Conservation (phyloP, 2,329 filamentous ascomycete genomes). For the Epichloe gansuensis region DNA sequence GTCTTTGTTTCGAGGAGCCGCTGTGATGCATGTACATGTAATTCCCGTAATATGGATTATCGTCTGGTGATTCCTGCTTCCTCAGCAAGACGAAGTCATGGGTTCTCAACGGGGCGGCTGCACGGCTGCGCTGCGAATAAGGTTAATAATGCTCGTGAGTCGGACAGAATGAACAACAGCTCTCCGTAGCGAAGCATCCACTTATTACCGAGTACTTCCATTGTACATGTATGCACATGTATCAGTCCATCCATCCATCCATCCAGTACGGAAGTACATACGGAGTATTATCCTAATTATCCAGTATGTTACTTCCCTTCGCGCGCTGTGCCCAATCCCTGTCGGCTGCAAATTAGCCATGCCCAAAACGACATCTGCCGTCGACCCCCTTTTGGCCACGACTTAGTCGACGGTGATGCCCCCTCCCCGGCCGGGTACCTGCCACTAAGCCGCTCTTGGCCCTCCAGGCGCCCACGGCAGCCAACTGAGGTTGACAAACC, state of each 20-base stretch:
- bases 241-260: neutral
- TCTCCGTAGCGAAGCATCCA: no score
- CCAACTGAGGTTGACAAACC: neutral
- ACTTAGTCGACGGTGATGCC: neutral
- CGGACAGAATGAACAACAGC: no score
- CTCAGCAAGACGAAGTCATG: no score
- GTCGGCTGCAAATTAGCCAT: neutral
- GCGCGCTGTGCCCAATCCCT: neutral
- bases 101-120: no score
- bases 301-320: neutral
- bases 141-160: no score
- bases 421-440: conserved; percentile 2
- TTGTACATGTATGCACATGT: no score
- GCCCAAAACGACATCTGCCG: neutral
- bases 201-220: no score
- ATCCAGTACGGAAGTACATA: no score
- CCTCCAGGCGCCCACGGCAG: neutral
- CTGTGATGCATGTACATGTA: neutral
- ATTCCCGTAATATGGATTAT: no score
- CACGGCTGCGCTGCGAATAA: no score
- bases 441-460: conserved; percentile 4
- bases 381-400: neutral
- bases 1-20: neutral
- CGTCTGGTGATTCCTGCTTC: no score
- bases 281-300: neutral